A percentile compares a stretch with the other conserved stretches of the same genome.
phyloP scores from a whole-genome alignment of 1,139 yeast species.

The Zygoascus hellenicus region DNA sequence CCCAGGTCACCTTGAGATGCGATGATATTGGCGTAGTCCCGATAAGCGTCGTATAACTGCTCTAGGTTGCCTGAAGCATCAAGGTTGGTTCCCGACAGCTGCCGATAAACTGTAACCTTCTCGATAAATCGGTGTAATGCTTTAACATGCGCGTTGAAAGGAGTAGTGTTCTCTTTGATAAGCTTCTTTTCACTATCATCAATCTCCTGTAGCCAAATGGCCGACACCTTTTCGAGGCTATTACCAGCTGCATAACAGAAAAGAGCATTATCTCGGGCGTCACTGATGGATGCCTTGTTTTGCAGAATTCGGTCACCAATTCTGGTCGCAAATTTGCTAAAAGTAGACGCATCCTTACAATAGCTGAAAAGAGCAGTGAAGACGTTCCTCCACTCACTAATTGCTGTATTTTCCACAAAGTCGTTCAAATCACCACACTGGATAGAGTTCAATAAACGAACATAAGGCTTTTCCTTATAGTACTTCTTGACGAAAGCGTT shows the following conservation, averaged over 20 bases:
- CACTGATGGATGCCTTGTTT: conserved; percentile 16
- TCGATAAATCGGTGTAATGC: conserved; percentile 79
- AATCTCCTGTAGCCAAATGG: conserved; percentile 74
- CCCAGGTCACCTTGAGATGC: conserved; percentile 82
- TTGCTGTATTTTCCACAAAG: conserved; percentile 70
- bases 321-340: conserved; percentile 50
- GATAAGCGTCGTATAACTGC: conserved; percentile 50
- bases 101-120: conserved; percentile 71
- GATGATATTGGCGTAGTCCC: conserved; percentile 75
- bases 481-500: conserved; percentile 61
- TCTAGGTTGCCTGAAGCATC: conserved; percentile 39
- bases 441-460: conserved; percentile 69
- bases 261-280: conserved; percentile 65
- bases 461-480: conserved; percentile 49
- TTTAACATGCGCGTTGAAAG: conserved; percentile 79
- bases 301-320: conserved; percentile 69
- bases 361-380: conserved; percentile 65
- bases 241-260: conserved; percentile 76
- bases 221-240: conserved; percentile 70
- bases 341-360: conserved; percentile 38
- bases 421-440: conserved; percentile 58
- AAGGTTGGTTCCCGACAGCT: conserved; percentile 38
- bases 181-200: conserved; percentile 32
- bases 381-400: conserved; percentile 76
- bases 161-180: conserved; percentile 35